Conservation (phyloP, 495 filamentous ascomycete genomes). For the Penicillium tannophilum region DNA sequence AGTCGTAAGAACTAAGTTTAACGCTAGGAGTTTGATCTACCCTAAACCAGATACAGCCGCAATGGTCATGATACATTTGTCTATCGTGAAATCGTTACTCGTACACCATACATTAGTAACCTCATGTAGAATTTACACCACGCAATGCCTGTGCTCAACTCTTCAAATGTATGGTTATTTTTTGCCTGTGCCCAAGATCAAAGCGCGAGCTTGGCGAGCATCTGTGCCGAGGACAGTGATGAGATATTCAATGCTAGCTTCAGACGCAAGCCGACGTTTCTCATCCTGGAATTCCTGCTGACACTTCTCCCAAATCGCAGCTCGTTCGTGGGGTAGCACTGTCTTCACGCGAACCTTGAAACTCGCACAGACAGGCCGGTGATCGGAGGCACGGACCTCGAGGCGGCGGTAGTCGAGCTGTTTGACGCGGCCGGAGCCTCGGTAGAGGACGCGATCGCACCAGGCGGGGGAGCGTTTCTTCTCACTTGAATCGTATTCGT, state of each 20-base stretch:
- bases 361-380: conserved; percentile 84
- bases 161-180: conserved; percentile 14
- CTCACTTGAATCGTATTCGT: conserved; percentile 90
- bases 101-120: conserved; percentile 32
- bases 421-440: conserved; percentile 78
- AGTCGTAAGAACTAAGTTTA: no score
- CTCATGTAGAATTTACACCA: conserved; percentile 16
- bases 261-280: conserved; percentile 61
- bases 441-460: conserved; percentile 92
- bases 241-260: conserved; percentile 61
- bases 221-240: conserved; percentile 54
- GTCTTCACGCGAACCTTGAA: conserved; percentile 84
- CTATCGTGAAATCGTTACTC: conserved; percentile 52
- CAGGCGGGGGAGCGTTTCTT: conserved; percentile 96
- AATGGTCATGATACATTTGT: conserved; percentile 42
- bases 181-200: conserved; percentile 36
- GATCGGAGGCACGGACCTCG: conserved; percentile 87
- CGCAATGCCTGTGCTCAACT: conserved; percentile 19
- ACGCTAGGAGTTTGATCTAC: not conserved
- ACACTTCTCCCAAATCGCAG: conserved; percentile 66
- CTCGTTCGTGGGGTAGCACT: conserved; percentile 66
- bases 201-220: conserved; percentile 44
- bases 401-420: conserved; percentile 86
- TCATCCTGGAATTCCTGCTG: conserved; percentile 71
- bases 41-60: not conserved